Evolutionary conservation across 108 stramenopile genomes (phyloP).

Genomic region (Pseudonitzschia multiseries): DNA sequence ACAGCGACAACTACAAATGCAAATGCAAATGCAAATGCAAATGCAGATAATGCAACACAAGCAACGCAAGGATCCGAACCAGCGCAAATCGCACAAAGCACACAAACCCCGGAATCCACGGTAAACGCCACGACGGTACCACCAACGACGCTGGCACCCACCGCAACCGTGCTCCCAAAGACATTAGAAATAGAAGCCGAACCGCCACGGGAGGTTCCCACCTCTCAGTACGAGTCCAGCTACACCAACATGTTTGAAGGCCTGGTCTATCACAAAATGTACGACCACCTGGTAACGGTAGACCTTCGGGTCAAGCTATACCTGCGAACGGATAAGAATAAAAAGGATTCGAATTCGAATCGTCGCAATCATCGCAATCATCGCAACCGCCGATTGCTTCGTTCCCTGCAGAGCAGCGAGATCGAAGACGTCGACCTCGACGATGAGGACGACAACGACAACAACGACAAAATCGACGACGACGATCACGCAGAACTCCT

Average conservation of each 20-base stretch:
- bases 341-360: neutral
- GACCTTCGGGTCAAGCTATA: neutral
- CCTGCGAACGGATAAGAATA: neutral
- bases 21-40: too few relatives aligned
- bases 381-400: neutral
- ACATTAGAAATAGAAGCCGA: neutral
- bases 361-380: too few relatives aligned
- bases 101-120: too few relatives aligned
- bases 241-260: neutral
- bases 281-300: conserved; percentile 10
- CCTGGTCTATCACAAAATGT: conserved; percentile 3
- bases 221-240: neutral
- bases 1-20: neutral
- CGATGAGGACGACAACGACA: neutral
- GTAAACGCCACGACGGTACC: too few relatives aligned
- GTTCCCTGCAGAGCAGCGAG: neutral
- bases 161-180: neutral
- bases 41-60: too few relatives aligned
- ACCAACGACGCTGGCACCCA: too few relatives aligned
- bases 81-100: too few relatives aligned
- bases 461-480: neutral
- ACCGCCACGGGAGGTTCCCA: neutral
- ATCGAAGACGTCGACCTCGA: neutral
- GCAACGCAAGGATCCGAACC: too few relatives aligned
- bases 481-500: neutral